A percentile compares a stretch with the other conserved stretches of the same genome.
These are phyloP conservation scores for Cruciata laevipes DNA, from an alignment of 257 asterid genomes.

Conservation along the genomic window DNA sequence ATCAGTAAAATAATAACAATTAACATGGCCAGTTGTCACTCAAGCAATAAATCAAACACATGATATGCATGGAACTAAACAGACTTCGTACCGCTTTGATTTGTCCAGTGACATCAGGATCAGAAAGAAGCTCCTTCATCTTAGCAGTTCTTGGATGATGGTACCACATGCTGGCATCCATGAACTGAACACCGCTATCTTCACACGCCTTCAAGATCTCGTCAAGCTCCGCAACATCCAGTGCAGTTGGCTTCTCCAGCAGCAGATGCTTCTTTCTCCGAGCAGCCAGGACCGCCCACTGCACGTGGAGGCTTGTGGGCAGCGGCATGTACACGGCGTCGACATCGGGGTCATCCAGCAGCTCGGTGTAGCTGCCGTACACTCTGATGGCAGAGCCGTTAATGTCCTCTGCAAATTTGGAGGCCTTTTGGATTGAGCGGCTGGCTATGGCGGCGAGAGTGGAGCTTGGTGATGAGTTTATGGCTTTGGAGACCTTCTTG, in stretches of 20 bases:
- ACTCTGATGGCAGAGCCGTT: slow-evolving; percentile 45
- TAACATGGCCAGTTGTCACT: background rate
- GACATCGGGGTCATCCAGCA: slow-evolving; percentile 58
- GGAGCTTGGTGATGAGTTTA: slow-evolving; percentile 45
- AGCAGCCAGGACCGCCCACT: slow-evolving; percentile 75
- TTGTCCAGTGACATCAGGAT: slow-evolving; percentile 43
- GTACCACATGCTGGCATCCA: slow-evolving; percentile 93
- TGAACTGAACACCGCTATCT: slow-evolving; percentile 61
- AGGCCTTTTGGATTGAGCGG: slow-evolving; percentile 57
- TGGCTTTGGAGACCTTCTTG: slow-evolving; percentile 61
- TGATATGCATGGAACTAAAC: background rate
- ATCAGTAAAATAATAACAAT: too few species aligned
- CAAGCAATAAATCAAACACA: background rate
- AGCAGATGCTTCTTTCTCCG: slow-evolving; percentile 59
- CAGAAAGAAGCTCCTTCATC: slow-evolving; percentile 47
- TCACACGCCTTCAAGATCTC: slow-evolving; percentile 46
- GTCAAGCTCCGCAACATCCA: slow-evolving; percentile 45
- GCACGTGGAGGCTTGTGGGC: slow-evolving; percentile 58
- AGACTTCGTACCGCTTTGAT: slow-evolving; percentile 43
- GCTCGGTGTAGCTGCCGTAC: slow-evolving; percentile 48
- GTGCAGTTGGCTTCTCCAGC: slow-evolving; percentile 74
- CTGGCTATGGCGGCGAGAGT: slow-evolving; percentile 59
- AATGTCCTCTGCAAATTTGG: slow-evolving; percentile 37
- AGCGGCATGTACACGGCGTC: slow-evolving; percentile 81
- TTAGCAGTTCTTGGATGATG: slow-evolving; percentile 75